Base-by-base conservation (phyloP, 75 land plant species). In the Ceratopteris richardii region DNA sequence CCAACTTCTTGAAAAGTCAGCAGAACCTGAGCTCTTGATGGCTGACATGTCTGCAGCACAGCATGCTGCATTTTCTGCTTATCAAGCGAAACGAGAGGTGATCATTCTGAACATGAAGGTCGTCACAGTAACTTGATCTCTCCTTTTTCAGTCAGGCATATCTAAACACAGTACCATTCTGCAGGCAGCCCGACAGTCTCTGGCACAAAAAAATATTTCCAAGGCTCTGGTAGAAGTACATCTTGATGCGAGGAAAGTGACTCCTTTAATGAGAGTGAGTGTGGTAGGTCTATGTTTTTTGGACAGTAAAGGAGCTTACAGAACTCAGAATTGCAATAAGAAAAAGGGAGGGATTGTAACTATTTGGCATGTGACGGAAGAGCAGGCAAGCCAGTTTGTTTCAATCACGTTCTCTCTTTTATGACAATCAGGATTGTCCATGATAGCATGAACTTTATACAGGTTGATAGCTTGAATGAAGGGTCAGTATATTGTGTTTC, bases 11-110 rank as follows among this genome's bases (percentile, higher is more conserved):
- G 88, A 84, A 47, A 67, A 41, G 39, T 73, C 88, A 62, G 69
- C 79, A 53, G 94, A 88, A 21, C 94, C 94, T 37, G 94, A 88
- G 74, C 41, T 82, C 4, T 6, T 84, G 48, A 81, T 88, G 93
- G 93, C 85, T 26, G 88, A 75, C 48, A 81, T 88, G 94, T 84
- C 64, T 51, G 48, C 74, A 27, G 78, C 77, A 60, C 87, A 88
- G 56, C 81, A 81, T 36, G 66, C 47, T 47, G 83, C 83, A 40
- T 66, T 81, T 65, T 24, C 74, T 7, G 47, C 66, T 44, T 84
- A 84, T 69, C 66, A 79, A 54, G 63, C 75, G 28, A 88, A 81
- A 62, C 42, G 69, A 29, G 79, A 81, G 83, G 94, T 82, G 23
- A 20, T 54, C 14, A 24, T 2, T 26, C 37, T 33, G 37, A 33